Evolutionary conservation across 2,329 filamentous ascomycete species (phyloP).

Genomic region (Ampelomyces quisqualis): DNA sequence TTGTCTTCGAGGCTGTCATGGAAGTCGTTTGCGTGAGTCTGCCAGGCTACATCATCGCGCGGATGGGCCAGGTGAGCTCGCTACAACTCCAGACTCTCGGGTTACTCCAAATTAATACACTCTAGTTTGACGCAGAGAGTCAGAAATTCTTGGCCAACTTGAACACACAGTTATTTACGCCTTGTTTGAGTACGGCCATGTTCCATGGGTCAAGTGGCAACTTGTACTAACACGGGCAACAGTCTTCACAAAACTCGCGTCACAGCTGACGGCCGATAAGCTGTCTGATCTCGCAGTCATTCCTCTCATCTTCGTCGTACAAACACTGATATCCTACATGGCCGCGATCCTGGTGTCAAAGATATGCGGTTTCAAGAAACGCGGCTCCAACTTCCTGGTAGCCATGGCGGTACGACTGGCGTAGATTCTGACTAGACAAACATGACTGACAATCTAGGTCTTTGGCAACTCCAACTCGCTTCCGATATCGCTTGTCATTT

Average conservation of each 20-base stretch:
- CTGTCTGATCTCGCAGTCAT: conserved; percentile 89
- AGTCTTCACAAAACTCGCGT: conserved; percentile 97
- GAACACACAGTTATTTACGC: conserved; percentile 94
- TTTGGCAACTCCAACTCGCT: conserved; percentile 99
- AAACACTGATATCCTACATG: conserved; percentile 81
- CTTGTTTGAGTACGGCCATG: conserved; percentile 75
- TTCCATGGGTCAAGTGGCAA: neutral
- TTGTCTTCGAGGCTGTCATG: conserved; percentile 92
- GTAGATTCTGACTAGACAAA: neutral
- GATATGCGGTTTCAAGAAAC: conserved; percentile 77
- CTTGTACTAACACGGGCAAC: conserved; percentile 9
- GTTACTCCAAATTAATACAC: neutral
- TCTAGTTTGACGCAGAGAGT: conserved; percentile 84
- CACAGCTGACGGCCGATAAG: conserved; percentile 89
- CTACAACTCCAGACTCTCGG: neutral
- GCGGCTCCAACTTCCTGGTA: conserved; percentile 89
- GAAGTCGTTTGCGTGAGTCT: conserved; percentile 94
- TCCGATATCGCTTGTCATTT: conserved; percentile 92
- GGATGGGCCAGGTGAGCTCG: conserved; percentile 60
- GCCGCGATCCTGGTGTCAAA: conserved; percentile 71
- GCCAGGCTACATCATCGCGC: conserved; percentile 89
- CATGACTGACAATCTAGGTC: conserved; percentile 53
- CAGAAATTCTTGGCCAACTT: conserved; percentile 97
- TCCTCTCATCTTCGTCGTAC: conserved; percentile 86
- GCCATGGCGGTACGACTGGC: conserved; percentile 78